Evolutionary conservation across 257 asterid genomes (phyloP).

Genomic region (Solanum boliviense): DNA sequence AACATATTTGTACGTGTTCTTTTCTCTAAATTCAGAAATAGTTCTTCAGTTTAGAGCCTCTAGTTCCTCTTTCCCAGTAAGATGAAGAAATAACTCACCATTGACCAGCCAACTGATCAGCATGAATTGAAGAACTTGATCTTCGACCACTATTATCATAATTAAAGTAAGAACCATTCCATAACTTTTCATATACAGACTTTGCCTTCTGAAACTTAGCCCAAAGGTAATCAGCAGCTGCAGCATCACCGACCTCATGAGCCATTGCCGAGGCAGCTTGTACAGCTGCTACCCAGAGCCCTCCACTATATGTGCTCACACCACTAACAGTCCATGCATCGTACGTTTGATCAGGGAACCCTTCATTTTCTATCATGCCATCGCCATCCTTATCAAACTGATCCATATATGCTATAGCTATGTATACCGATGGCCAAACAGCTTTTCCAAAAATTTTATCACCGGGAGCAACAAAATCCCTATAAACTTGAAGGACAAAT

Average conservation of each 20-base stretch:
- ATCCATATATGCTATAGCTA: constrained; percentile 92
- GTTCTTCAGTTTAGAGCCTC: background rate
- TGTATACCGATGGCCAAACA: constrained; percentile 90
- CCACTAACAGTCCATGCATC: constrained; percentile 91
- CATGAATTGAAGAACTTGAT: constrained; percentile 78
- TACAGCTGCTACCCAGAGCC: constrained; percentile 94
- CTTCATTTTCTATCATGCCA: constrained; percentile 97
- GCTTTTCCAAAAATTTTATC: constrained; percentile 58
- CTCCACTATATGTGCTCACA: constrained; percentile 94
- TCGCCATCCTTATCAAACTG: constrained; percentile 95
- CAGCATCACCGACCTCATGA: constrained; percentile 62
- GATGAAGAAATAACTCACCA: constrained; percentile 36
- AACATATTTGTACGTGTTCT: background rate
- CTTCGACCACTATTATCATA: constrained; percentile 67
- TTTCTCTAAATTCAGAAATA: background rate
- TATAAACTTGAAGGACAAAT: constrained; percentile 83
- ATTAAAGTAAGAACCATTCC: constrained; percentile 89
- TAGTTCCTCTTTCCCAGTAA: background rate
- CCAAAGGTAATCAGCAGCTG: constrained; percentile 73
- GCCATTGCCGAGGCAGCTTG: constrained; percentile 93
- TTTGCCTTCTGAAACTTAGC: constrained; percentile 68
- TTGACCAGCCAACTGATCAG: constrained; percentile 95
- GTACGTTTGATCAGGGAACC: constrained; percentile 93
- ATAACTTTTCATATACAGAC: constrained; percentile 57
- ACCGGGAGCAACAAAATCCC: constrained; percentile 78